phyloP scores from a whole-genome alignment of 306 rosid species.

The Pterocarpus santalinus region DNA sequence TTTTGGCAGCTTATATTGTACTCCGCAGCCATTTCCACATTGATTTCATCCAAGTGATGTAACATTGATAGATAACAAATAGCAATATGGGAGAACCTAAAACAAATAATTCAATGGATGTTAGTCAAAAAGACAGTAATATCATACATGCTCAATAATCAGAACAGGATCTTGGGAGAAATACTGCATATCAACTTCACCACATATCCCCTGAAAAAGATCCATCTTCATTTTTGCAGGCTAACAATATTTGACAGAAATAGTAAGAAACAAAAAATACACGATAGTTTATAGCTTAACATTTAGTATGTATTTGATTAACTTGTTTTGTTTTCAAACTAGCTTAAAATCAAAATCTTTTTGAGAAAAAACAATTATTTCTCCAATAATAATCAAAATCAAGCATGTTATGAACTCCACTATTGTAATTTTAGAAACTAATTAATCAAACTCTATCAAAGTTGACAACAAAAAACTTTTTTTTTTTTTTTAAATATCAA shows the following conservation, averaged over 20 bases:
- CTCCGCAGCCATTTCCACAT: conserved; percentile 86
- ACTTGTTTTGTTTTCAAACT: background rate
- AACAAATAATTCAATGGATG: conserved; percentile 34
- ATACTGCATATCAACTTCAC: conserved; percentile 71
- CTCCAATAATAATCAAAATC: no score
- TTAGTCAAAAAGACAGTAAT: conserved; percentile 18
- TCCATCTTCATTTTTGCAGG: conserved; percentile 92
- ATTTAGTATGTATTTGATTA: background rate
- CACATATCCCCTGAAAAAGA: conserved; percentile 94
- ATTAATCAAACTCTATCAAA: conserved; percentile 27
- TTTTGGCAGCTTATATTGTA: conserved; percentile 85
- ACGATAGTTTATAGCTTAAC: background rate
- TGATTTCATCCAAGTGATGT: conserved; percentile 67
- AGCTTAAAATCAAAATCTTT: no score
- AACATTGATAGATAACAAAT: conserved; percentile 72
- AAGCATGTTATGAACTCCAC: no score
- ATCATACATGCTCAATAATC: conserved; percentile 4
- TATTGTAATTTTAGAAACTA: background rate
- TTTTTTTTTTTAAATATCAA: background rate
- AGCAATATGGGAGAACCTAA: conserved; percentile 88
- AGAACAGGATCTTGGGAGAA: conserved; percentile 32
- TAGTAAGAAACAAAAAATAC: conserved; percentile 55
- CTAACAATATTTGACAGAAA: conserved; percentile 66
- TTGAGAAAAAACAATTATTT: no score
- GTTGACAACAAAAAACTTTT: background rate